These are phyloP conservation scores for Tetrahymena thermophila DNA, from an alignment of 73 alveolate genomes.

Conservation along the genomic window DNA sequence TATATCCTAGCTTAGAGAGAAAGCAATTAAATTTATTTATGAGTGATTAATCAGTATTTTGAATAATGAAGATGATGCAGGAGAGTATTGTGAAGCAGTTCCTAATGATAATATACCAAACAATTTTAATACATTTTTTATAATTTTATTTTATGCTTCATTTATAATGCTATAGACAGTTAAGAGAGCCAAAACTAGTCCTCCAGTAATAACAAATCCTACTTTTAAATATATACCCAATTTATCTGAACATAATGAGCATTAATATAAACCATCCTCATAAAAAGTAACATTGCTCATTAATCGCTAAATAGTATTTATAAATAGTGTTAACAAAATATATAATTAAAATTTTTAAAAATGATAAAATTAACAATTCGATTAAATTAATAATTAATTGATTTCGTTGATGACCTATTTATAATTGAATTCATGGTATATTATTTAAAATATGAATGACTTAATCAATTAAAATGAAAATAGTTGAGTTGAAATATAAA, in stretches of 20 bases:
- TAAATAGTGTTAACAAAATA: too few species aligned
- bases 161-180: not conserved
- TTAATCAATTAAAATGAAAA: too few species aligned
- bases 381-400: too few species aligned
- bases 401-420: too few species aligned
- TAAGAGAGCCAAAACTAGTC: not conserved
- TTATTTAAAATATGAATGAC: too few species aligned
- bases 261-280: not conserved
- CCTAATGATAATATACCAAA: not conserved
- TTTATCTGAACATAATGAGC: not conserved
- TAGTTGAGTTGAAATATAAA: too few species aligned
- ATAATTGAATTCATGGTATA: too few species aligned
- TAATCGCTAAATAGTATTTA: not conserved
- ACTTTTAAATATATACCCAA: not conserved
- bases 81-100: not conserved
- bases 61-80: not conserved
- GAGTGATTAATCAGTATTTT: not conserved
- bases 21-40: not conserved
- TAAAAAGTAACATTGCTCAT: not conserved
- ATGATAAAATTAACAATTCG: too few species aligned
- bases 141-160: not conserved
- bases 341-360: too few species aligned
- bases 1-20: not conserved
- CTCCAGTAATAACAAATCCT: not conserved
- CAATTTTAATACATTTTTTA: not conserved